Evolutionary conservation across 73 alveolate genomes (phyloP).

Genomic region (Urostyla sp.): DNA sequence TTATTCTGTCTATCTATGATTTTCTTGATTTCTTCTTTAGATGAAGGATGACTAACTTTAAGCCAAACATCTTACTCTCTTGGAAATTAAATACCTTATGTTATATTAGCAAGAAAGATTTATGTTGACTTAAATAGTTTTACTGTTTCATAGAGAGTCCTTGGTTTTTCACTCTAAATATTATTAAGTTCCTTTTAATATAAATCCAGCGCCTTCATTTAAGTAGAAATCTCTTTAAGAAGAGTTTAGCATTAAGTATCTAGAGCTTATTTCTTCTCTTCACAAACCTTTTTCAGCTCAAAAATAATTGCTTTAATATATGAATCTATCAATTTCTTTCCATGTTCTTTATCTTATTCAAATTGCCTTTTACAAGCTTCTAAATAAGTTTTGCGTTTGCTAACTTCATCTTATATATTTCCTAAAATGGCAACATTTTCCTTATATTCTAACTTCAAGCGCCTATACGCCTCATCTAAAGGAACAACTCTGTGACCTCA

Average conservation of each 20-base stretch:
- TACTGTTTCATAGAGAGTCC: conserved; percentile 49
- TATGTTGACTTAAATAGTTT: conserved; percentile 56
- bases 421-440: conserved; percentile 33
- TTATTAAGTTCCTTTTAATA: conserved; percentile 17
- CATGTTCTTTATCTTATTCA: conserved; percentile 31
- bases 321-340: conserved; percentile 10
- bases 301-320: neutral
- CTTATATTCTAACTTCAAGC: conserved; percentile 24
- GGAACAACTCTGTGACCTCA: conserved; percentile 69
- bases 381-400: neutral
- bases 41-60: conserved; percentile 44
- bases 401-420: conserved; percentile 22
- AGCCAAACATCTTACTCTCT: conserved; percentile 45
- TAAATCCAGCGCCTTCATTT: conserved; percentile 6
- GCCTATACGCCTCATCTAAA: conserved; percentile 58
- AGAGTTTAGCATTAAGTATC: neutral
- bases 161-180: conserved; percentile 3
- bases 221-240: conserved; percentile 3
- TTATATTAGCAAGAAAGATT: conserved; percentile 41
- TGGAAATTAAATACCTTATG: conserved; percentile 57
- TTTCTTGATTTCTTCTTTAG: conserved; percentile 40
- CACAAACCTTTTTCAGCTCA: conserved; percentile 10
- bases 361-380: conserved; percentile 5
- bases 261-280: conserved; percentile 38
- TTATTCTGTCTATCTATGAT: conserved; percentile 9